Evolutionary conservation across 352 stramenopile species (phyloP), one percentile per base, ranked within the genome.

Genomic region (Phytopythium delawarense): DNA sequence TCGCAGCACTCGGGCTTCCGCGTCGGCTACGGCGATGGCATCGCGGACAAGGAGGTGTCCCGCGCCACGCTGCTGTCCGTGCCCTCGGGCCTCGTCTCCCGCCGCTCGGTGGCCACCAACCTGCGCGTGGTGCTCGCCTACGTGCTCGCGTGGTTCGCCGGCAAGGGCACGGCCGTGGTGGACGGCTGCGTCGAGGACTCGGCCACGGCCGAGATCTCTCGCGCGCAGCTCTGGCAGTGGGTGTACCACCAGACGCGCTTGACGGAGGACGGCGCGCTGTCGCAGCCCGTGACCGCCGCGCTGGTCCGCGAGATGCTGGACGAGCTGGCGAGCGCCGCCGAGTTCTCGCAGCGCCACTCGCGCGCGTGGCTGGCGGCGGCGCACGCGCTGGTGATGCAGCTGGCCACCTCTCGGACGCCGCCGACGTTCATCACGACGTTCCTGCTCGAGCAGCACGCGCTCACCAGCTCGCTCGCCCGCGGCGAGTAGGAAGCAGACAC

Each of bases 101-200:
- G 80, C 40, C 74, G 65, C 37, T 94, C 89, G 15, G 79, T 98
- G 52, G 70, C 88, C 46, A 76, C 88, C 49, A 97, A 97, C 39
- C 69, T 98, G 34, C 81, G 76, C 11, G 94, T 98, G 58, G 78
- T 94, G 40, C 76, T 98, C 23, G 83, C 81, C 15, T 98, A 98
- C 66, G 88, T 91, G 8, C 84, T 98, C 57, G 85, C 86, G 39
- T 98, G 94, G 94, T 76, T 98, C 49, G 69, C 84, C 32, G 94
- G 89, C 18, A 58, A 92, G 34, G 94, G 94, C 28, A 97, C 89
- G 28, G 92, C 97, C 61, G 83, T 96, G 45, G 75, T 98, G 32
- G 87, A 98, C 65, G 84, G 94, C 61, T 92, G 91, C 50, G 92
- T 98, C 66, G 94, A 98, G 76, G 92, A 98, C 78, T 96, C 92